Conservation (phyloP, 2,329 filamentous ascomycete genomes). For the Onygenales sp. region DNA sequence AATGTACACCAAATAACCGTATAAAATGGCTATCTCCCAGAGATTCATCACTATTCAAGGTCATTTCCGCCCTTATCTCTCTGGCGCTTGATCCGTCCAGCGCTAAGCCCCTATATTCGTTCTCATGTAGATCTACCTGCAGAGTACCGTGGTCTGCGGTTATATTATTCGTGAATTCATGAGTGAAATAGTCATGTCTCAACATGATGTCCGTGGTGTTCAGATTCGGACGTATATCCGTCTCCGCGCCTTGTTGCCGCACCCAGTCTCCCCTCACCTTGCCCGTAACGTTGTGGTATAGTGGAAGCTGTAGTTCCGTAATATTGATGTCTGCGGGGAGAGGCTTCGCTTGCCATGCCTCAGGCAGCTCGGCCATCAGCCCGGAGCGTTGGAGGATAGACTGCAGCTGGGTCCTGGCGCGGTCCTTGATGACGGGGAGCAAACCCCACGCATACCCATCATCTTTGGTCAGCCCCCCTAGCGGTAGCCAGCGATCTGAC, state of each 20-base stretch:
- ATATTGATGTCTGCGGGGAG: constrained; percentile 21
- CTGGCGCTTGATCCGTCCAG: constrained; percentile 49
- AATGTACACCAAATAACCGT: constrained; percentile 74
- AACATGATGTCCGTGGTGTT: constrained; percentile 60
- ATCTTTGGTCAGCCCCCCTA: constrained; percentile 65
- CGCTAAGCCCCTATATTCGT: constrained; percentile 27
- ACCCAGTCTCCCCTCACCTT: constrained; percentile 69
- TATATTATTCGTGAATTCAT: constrained; percentile 68
- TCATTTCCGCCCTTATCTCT: constrained; percentile 60
- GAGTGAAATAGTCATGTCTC: constrained; percentile 55
- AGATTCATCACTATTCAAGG: constrained; percentile 61
- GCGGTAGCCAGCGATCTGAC: constrained; percentile 49
- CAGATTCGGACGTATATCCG: constrained; percentile 38
- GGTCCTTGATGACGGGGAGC: constrained; percentile 55
- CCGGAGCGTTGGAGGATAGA: constrained; percentile 24
- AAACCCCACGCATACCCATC: constrained; percentile 74
- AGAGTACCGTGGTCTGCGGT: constrained; percentile 64
- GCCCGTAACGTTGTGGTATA: constrained; percentile 74
- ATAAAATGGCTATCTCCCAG: constrained; percentile 70
- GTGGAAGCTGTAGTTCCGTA: constrained; percentile 37
- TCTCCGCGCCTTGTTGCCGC: constrained; percentile 40
- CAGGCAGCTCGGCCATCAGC: constrained; percentile 19
- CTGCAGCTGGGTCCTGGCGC: constrained; percentile 49
- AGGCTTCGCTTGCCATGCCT: constrained; percentile 17
- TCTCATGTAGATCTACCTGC: constrained; percentile 56